Evolutionary conservation across 208 protist species (phyloP).

Genomic region (Trypanosoma platydactyli): DNA sequence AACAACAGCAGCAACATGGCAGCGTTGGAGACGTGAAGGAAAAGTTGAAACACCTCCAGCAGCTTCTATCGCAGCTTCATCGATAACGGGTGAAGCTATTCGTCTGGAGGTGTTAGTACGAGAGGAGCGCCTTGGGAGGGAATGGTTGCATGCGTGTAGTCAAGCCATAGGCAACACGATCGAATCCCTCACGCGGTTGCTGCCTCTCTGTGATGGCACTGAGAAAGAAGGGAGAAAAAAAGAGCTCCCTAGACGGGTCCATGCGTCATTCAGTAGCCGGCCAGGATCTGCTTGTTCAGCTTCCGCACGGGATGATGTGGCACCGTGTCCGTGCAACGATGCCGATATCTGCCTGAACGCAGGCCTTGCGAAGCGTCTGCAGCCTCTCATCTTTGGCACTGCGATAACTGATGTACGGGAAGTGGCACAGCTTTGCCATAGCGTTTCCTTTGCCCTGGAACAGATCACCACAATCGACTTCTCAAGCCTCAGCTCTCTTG

Average conservation of each 20-base stretch:
- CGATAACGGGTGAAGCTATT: neutral
- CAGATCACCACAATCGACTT: conserved; percentile 50
- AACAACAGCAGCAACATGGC: neutral
- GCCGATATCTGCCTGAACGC: conserved; percentile 28
- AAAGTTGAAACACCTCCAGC: no score
- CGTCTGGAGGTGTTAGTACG: neutral
- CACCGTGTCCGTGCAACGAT: neutral
- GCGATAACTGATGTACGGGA: conserved; percentile 32
- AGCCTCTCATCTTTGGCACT: conserved; percentile 37
- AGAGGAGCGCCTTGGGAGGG: neutral
- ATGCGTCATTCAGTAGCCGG: neutral
- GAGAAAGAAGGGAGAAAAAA: neutral
- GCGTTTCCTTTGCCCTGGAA: conserved; percentile 63
- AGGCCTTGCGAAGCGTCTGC: conserved; percentile 32
- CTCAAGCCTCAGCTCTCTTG: conserved; percentile 25
- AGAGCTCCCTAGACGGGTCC: conserved; percentile 6
- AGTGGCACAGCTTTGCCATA: conserved; percentile 44
- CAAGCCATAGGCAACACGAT: neutral
- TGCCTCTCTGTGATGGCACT: neutral
- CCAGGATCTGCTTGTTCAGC: neutral
- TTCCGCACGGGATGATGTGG: neutral
- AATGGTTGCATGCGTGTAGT: neutral
- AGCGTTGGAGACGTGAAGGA: no score
- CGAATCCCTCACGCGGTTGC: neutral
- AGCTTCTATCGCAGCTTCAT: no score